phyloP scores from a whole-genome alignment of 805 yeast genomes.

The Myxozyma mucilagina region DNA sequence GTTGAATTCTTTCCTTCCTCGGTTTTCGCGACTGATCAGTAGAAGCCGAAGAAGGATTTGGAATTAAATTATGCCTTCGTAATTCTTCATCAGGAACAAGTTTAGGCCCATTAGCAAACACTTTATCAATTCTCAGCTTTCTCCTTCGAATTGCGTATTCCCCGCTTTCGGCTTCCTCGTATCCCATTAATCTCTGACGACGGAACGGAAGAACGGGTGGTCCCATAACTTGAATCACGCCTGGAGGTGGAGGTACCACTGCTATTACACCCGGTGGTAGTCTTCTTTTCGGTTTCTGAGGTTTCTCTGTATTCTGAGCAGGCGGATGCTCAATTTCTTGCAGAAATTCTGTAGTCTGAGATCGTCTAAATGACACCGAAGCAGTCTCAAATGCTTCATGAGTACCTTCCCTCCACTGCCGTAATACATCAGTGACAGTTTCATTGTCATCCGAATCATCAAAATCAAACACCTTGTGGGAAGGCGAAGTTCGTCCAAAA shows the following conservation, averaged over 20 bases:
- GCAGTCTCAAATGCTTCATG: conserved; percentile 30
- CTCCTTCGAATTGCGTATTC: conserved; percentile 18
- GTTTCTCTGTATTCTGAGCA: not conserved
- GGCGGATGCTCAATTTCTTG: not conserved
- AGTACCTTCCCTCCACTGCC: conserved; percentile 30
- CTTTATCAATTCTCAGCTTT: conserved; percentile 1
- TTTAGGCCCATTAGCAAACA: not conserved
- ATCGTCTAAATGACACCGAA: conserved; percentile 2
- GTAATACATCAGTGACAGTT: conserved; percentile 20
- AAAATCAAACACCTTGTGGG: conserved; percentile 22
- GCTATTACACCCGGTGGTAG: conserved; percentile 29
- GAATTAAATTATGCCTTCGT: not conserved
- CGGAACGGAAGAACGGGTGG: conserved; percentile 6
- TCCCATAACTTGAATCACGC: conserved; percentile 8
- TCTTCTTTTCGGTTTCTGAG: not conserved
- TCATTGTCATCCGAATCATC: conserved; percentile 28
- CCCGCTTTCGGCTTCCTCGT: conserved; percentile 21
- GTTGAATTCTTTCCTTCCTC: conserved; percentile 10
- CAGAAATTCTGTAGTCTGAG: not conserved
- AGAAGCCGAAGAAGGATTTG: not conserved
- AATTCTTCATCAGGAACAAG: not conserved
- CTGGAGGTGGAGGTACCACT: conserved; percentile 18
- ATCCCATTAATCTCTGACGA: conserved; percentile 3
- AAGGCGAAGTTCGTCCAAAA: conserved; percentile 23
- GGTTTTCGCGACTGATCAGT: conserved; percentile 1